Evolutionary conservation across 2,329 filamentous ascomycete genomes (phyloP).

Genomic region (Calonectria pseudoreteaudii): DNA sequence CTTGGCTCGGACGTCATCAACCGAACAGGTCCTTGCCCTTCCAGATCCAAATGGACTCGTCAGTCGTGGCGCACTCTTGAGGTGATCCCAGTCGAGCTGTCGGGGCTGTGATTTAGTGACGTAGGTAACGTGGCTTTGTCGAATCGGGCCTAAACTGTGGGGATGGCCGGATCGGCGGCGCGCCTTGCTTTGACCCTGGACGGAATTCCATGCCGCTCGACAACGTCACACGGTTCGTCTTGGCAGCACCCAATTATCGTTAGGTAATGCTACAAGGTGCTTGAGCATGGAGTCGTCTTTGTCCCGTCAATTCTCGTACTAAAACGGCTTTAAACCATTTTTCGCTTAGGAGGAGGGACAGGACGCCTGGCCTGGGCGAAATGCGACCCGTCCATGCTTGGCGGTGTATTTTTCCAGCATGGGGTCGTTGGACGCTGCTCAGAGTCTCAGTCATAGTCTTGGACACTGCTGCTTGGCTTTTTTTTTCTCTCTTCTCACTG

Average conservation of each 20-base stretch:
- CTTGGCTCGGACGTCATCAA: constrained; percentile 42
- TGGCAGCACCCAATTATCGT: constrained; percentile 29
- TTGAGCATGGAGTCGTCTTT: constrained; percentile 23
- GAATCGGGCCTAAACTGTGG: constrained; percentile 36
- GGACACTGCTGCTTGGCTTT: neutral
- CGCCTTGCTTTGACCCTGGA: constrained; percentile 39
- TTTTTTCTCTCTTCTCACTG: neutral
- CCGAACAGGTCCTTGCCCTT: constrained; percentile 28
- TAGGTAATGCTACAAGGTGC: constrained; percentile 11
- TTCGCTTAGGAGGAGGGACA: constrained; percentile 5
- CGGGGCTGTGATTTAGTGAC: constrained; percentile 36
- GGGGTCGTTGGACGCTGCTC: neutral
- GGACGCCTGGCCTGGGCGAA: neutral
- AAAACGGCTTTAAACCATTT: constrained; percentile 11
- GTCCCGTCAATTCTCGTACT: constrained; percentile 18
- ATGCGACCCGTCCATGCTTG: neutral
- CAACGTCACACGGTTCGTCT: constrained; percentile 36
- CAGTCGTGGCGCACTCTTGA: constrained; percentile 30
- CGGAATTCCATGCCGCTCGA: constrained; percentile 19
- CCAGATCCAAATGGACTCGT: constrained; percentile 28
- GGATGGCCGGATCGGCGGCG: constrained; percentile 30
- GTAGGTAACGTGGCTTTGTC: constrained; percentile 41
- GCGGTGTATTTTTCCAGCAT: neutral
- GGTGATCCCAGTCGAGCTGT: constrained; percentile 31
- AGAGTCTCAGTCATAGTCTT: neutral